A percentile compares a stretch with the other conserved stretches of the same genome.
Evolutionary conservation across 75 land plant species (phyloP).

Genomic region (Isoetes taiwanensis): DNA sequence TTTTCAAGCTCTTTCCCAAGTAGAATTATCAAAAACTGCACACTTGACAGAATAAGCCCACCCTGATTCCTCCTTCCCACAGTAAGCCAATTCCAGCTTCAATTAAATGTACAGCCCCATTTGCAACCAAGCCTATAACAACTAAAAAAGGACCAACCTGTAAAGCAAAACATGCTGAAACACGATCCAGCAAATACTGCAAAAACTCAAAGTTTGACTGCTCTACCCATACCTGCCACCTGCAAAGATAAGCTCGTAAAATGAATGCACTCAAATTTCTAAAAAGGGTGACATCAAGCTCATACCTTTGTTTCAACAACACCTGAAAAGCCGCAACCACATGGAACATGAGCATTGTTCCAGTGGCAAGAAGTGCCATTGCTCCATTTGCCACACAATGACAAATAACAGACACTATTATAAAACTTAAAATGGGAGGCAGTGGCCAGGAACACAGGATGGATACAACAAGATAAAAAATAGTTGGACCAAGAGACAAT

Average conservation of each 20-base stretch:
- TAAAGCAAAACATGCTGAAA: background rate
- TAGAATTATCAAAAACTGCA: no score
- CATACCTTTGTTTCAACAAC: conserved; percentile 49
- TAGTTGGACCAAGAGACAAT: conserved; percentile 40
- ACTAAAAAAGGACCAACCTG: background rate
- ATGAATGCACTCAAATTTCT: conserved; percentile 2
- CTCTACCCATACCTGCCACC: conserved; percentile 18
- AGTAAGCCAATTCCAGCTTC: no score
- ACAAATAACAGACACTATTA: conserved; percentile 41
- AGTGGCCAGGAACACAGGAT: conserved; percentile 21
- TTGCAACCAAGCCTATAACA: background rate
- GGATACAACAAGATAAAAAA: conserved; percentile 33
- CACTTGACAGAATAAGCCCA: background rate
- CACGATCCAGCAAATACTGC: background rate
- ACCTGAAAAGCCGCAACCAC: conserved; percentile 44
- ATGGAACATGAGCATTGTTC: conserved; percentile 44
- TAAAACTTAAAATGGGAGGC: conserved; percentile 46
- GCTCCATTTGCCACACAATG: conserved; percentile 69
- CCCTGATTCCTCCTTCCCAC: background rate
- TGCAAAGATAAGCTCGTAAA: conserved; percentile 10
- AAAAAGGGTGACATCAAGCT: background rate
- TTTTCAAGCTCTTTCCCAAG: no score
- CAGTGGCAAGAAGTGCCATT: conserved; percentile 35
- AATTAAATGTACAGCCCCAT: background rate
- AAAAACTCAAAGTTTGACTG: background rate